Conservation (phyloP, 306 rosid genomes). For the Sindora glabra region DNA sequence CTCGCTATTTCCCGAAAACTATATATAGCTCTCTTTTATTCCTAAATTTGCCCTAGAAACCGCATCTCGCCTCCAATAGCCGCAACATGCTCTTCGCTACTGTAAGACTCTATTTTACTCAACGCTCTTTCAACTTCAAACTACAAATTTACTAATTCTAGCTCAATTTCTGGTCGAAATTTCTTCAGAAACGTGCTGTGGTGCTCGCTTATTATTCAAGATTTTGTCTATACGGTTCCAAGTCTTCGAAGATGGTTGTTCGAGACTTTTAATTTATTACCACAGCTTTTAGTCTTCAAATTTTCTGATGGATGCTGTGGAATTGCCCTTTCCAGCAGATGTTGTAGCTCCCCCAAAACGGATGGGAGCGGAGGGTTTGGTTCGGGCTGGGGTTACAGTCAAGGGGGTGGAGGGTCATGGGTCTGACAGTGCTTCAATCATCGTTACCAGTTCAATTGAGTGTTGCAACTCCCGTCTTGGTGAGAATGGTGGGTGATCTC, state of each 20-base stretch:
- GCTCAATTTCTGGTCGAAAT: neutral
- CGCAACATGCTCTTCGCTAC: slow-evolving; percentile 48
- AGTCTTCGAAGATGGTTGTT: slow-evolving; percentile 11
- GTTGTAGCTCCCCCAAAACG: slow-evolving; percentile 39
- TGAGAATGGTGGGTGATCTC: slow-evolving; percentile 25
- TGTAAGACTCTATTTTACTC: slow-evolving; percentile 22
- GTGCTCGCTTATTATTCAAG: neutral
- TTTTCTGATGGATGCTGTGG: slow-evolving; percentile 51
- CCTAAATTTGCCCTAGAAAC: slow-evolving; percentile 71
- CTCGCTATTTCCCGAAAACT: slow-evolving; percentile 95
- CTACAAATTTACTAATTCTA: neutral
- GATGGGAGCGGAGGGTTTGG: slow-evolving; percentile 54
- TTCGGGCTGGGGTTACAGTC: slow-evolving; percentile 32
- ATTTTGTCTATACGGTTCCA: slow-evolving; percentile 3
- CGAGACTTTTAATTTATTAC: neutral
- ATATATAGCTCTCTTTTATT: slow-evolving; percentile 62
- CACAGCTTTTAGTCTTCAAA: slow-evolving; percentile 1
- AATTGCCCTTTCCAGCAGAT: slow-evolving; percentile 42
- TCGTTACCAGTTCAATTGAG: slow-evolving; percentile 24
- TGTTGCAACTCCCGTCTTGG: slow-evolving; percentile 23
- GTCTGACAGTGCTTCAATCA: slow-evolving; percentile 22
- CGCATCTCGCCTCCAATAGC: slow-evolving; percentile 37
- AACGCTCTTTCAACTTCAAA: neutral
- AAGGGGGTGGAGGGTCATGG: slow-evolving; percentile 40
- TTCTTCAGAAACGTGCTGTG: neutral